Evolutionary conservation across 805 yeast species (phyloP), one percentile per base, ranked within the genome.

Genomic region (Groenewaldozyma salmanticensis): DNA sequence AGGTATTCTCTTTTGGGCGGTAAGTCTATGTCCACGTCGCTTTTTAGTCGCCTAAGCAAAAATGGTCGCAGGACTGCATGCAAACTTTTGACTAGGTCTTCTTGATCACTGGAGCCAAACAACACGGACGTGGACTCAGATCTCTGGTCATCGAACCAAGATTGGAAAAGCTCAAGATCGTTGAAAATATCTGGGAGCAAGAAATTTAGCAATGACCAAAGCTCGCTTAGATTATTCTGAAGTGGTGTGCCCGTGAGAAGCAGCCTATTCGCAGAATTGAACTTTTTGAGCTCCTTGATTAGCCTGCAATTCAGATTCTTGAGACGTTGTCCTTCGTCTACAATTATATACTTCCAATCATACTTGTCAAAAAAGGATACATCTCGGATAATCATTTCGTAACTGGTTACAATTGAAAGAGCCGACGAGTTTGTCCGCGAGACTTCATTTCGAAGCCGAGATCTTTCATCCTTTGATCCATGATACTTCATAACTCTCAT

Each of bases 221-320:
- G 64, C 61, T 92, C 97, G 40, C 81, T 74, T 43, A 90, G 65
- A 54, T 88, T 90, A 58, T 90, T 90, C 59, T 90, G 98, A 39
- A 90, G 66, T 0, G 98, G 97, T 0, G 98, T 90, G n/a, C 98
- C 98, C 0, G 98, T 90, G 11, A 90, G 64, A 21, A 90, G 64
- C 36, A 90, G 65, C 46, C 96, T 66, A 55, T 90, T 90, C 13
- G 72, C 65, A 4, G 66, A 51, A 18, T 64, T 60, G 31, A 85
- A 68, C 47, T 70, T 71, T 53, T 85, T 88, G 50, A 90, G 68
- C 45, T 78, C 78, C 40, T 71, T 71, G 39, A 90, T 79, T 45
- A 90, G 66, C 49, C 77, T 66, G 59, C 95, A 84, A 51, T 88
- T 77, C 48, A 79, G 71, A 57, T 90, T 90, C 55, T 90, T 92